Percentiles rank a stretch among this genome's conserved stretches.
phyloP scores from a whole-genome alignment of 768 basidiomycete genomes.

The Boletus pseudo-olivaceus region DNA sequence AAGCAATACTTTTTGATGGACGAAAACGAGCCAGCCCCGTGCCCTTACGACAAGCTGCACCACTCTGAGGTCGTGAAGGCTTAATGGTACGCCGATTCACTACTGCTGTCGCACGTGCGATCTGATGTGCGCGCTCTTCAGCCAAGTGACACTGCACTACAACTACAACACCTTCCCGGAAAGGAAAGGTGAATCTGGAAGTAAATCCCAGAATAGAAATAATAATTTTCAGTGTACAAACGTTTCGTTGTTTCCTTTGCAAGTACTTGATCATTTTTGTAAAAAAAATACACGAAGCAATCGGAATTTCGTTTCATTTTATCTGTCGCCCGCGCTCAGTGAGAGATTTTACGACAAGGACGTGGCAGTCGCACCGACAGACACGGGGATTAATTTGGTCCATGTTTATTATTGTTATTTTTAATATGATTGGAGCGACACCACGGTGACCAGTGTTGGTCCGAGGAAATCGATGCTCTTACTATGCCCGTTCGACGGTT shows the following conservation, averaged over 20 bases:
- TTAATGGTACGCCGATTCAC: not conserved
- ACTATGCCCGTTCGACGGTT: not conserved
- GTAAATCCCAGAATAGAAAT: not conserved
- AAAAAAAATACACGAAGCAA: not conserved
- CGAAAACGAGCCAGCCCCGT: slow-evolving; percentile 18
- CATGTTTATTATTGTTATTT: not conserved
- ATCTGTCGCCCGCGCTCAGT: not conserved
- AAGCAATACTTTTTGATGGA: slow-evolving; percentile 22
- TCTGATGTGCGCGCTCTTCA: not conserved
- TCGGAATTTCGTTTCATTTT: not conserved
- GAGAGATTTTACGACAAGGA: too few species aligned
- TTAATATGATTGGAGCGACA: not conserved
- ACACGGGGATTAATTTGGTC: too few species aligned
- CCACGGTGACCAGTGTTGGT: not conserved
- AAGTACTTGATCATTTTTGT: not conserved
- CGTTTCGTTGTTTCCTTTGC: not conserved
- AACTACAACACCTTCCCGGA: slow-evolving; percentile 7
- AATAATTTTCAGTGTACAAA: not conserved
- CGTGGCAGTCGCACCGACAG: too few species aligned
- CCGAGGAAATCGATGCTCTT: not conserved
- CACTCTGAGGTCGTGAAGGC: not conserved
- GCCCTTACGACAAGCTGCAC: slow-evolving; percentile 14
- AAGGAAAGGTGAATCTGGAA: not conserved
- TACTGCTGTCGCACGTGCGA: not conserved
- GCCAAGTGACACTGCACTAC: too few species aligned